These are phyloP conservation scores for Pelargonium citronellum DNA, from an alignment of 441 rosid genomes.

Conservation along the genomic window DNA sequence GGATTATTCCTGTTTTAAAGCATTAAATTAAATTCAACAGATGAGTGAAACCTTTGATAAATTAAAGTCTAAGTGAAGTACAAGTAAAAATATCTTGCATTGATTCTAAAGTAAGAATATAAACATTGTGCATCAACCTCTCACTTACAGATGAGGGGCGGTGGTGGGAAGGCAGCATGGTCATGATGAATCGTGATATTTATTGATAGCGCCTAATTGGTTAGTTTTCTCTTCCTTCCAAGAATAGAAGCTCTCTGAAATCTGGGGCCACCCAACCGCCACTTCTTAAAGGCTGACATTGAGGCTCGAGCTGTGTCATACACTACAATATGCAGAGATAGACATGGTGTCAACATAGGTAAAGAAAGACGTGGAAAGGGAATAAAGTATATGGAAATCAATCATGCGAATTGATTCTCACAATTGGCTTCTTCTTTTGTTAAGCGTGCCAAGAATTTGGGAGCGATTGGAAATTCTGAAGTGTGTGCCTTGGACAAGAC, in stretches of 20 bases:
- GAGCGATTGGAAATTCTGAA: conserved; percentile 46
- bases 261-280: conserved; percentile 69
- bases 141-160: neutral
- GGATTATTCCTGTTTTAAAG: neutral
- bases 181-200: neutral
- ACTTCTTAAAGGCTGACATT: conserved; percentile 57
- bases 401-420: conserved; percentile 27
- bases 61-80: neutral
- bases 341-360: neutral
- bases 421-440: conserved; percentile 61
- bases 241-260: conserved; percentile 62
- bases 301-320: conserved; percentile 65
- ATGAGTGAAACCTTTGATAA: neutral
- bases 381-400: neutral
- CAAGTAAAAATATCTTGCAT: neutral
- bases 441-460: conserved; percentile 43
- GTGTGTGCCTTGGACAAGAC: conserved; percentile 69
- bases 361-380: neutral
- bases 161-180: neutral
- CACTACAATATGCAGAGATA: conserved; percentile 33
- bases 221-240: conserved; percentile 59
- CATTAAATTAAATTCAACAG: neutral
- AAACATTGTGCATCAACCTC: neutral
- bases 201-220: conserved; percentile 23
- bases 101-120: conserved; percentile 3